Base-by-base conservation (phyloP, 2,329 filamentous ascomycete species). In the Alternaria burnsii region DNA sequence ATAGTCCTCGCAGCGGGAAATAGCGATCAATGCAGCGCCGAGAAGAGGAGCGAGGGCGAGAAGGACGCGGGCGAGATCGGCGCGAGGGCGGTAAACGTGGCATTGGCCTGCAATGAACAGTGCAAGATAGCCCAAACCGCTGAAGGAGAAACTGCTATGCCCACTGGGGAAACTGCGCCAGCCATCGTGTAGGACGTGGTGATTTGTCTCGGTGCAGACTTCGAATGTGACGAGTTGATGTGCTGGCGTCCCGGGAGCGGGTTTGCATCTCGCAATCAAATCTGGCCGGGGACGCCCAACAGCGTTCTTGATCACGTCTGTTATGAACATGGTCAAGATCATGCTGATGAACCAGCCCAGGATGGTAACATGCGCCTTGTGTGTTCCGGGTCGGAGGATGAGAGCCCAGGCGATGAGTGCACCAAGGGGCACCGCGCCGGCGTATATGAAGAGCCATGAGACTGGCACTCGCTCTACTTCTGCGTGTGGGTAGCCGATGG, bases 401-500 rank as follows among this genome's bases (percentile, higher is more conserved):
- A 87, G 72, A 52, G 92, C 89, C 85, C 89, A 92, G 36, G 87
- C 65, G 12, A 91, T 71, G 30, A 98, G 82, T 50, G 90, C 73
- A 20, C 83, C 79, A 5, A 95, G 80, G 0, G 95, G 95, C 5
- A 93, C 75, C 53, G 88, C 86, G 52, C 90, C 87, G 48, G 92
- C 89, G 78, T 96, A 97, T 55, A 93, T 81, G 68, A 97, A 88
- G 68, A 93, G 91, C 85, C 90, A 89, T 61, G 82, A 77, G 14
- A 97, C 88, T 8, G 93, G 85, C 0, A 99, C 95, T 63, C 93
- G 87, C 79, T 99, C 94, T 52, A 90, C 80, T 58, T 90, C 84
- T 22, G 95, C 93, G 79, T 97, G 91, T 0, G 95, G 95, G 73
- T 91, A 97, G 66, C 92, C 89, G 61, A 98, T 93, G 51, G 88